Percentiles rank a stretch among this genome's conserved stretches.
Conservation (phyloP, 345 rosid species). For the Acer negundo region DNA sequence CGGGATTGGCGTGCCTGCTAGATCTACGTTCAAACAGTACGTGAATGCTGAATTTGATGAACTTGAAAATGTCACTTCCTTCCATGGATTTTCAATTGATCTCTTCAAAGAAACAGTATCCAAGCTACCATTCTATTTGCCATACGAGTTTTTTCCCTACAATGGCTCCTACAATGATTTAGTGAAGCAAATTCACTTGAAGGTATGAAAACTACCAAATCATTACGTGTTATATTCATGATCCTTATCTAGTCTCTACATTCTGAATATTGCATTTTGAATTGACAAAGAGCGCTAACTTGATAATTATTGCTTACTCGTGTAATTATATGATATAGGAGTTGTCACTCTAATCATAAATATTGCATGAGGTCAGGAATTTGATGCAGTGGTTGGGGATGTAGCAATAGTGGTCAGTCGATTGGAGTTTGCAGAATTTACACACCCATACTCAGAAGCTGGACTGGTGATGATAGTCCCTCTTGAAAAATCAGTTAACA, state of each 20-base stretch:
- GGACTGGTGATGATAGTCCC: conserved; percentile 29
- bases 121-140: conserved; percentile 22
- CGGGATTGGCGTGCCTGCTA: conserved; percentile 25
- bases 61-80: background rate
- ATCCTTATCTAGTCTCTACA: too few species aligned
- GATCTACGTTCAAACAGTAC: background rate
- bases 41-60: background rate
- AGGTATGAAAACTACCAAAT: conserved; percentile 8
- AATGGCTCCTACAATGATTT: conserved; percentile 16
- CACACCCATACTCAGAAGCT: conserved; percentile 29
- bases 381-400: conserved; percentile 25
- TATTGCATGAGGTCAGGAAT: conserved; percentile 2
- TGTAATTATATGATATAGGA: too few species aligned
- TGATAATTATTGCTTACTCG: too few species aligned
- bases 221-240: background rate
- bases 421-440: conserved; percentile 26
- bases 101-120: background rate
- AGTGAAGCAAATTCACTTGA: conserved; percentile 20
- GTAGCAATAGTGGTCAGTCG: conserved; percentile 17
- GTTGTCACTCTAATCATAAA: too few species aligned
- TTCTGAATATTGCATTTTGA: too few species aligned
- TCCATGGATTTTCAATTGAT: conserved; percentile 24
- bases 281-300: too few species aligned
- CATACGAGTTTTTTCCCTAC: conserved; percentile 9
- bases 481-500: conserved; percentile 1